These are phyloP conservation scores for Henningerozyma blattae DNA, from an alignment of 805 yeast genomes.

Conservation along the genomic window DNA sequence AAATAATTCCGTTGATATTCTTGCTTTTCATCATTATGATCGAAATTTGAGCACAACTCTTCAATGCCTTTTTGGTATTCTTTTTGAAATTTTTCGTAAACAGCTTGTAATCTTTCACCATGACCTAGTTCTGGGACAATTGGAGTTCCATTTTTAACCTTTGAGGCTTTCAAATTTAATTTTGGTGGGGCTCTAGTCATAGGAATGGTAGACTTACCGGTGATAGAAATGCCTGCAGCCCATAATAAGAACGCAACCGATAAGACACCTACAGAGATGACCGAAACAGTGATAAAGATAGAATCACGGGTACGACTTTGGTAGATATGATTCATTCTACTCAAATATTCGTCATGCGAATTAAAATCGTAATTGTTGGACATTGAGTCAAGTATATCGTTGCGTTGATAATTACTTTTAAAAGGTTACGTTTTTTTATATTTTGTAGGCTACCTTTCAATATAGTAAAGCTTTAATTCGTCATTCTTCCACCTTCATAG, in stretches of 20 bases:
- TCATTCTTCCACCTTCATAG: no score
- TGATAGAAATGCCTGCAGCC: neutral
- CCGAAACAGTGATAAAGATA: neutral
- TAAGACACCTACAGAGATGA: neutral
- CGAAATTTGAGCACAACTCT: slow-evolving; percentile 4
- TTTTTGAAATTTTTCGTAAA: neutral
- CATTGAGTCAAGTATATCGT: no score
- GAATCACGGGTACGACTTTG: neutral
- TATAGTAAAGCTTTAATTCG: no score
- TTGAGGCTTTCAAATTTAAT: neutral
- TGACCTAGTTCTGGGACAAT: neutral
- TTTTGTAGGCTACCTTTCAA: no score
- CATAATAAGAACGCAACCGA: neutral
- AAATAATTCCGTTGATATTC: slow-evolving; percentile 42
- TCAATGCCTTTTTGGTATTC: neutral
- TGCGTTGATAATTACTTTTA: no score
- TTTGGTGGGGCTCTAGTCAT: neutral
- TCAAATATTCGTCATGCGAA: no score
- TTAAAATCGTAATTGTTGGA: no score
- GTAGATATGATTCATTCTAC: no score
- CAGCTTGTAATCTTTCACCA: neutral
- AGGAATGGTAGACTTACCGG: neutral
- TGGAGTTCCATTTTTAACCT: neutral
- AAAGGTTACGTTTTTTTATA: no score
- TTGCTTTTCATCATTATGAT: slow-evolving; percentile 15